These are phyloP conservation scores for Pseudogymnoascus sp. DNA, from an alignment of 2,329 filamentous ascomycete genomes.

Conservation along the genomic window DNA sequence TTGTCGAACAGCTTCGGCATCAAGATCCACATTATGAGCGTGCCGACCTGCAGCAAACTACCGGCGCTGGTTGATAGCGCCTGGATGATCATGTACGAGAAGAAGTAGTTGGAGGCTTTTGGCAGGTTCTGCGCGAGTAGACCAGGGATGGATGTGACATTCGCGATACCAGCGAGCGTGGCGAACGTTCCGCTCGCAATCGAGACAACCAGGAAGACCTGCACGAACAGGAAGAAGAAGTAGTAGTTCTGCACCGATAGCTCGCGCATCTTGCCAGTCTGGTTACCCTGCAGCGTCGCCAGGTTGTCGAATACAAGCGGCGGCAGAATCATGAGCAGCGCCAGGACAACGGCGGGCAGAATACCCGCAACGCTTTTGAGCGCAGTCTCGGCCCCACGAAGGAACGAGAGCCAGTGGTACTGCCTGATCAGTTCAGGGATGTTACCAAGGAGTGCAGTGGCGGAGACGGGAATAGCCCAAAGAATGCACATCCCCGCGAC, in stretches of 20 bases:
- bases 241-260: constrained; percentile 88
- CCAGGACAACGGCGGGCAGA: constrained; percentile 67
- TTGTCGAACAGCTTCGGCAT: constrained; percentile 73
- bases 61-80: constrained; percentile 84
- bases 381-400: constrained; percentile 54
- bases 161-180: constrained; percentile 48
- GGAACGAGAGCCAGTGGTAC: constrained; percentile 61
- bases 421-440: constrained; percentile 58
- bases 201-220: constrained; percentile 86
- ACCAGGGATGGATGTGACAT: constrained; percentile 59
- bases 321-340: constrained; percentile 68
- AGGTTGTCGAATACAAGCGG: constrained; percentile 71
- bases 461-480: constrained; percentile 85
- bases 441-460: constrained; percentile 75
- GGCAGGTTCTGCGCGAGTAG: constrained; percentile 73
- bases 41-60: constrained; percentile 75
- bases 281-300: constrained; percentile 65
- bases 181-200: constrained; percentile 68
- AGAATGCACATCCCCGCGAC: constrained; percentile 72
- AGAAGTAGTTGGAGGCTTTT: constrained; percentile 90
- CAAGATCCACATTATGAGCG: constrained; percentile 72
- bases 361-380: constrained; percentile 69
- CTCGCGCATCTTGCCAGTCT: constrained; percentile 70
- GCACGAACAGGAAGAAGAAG: constrained; percentile 88
- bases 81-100: constrained; percentile 96